Base-by-base conservation (phyloP, 257 asterid species). In the Nicotiana knightiana region DNA sequence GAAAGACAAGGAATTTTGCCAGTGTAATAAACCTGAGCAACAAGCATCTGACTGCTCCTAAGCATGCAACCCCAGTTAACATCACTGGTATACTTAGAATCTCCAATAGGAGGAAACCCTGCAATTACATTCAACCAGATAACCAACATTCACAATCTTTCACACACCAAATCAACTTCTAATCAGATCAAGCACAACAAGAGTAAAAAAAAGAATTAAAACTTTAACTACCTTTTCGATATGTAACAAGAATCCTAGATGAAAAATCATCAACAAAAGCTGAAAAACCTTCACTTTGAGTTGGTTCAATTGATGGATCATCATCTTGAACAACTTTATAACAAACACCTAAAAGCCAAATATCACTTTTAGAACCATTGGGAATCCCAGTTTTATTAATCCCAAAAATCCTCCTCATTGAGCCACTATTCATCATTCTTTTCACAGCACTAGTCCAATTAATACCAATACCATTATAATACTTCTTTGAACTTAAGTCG, bases 11-110 rank as follows among this genome's bases (percentile, higher is more conserved):
- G 24, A 21, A n/a, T 43, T 70, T 7, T 43, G 35, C 26, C 8
- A 59, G 35, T 21, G 57, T 35, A 21, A 37, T 28, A 62, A 89
- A 83, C 99, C 96, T 96, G 98, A 67, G 98, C 98, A 84, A 96
- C 94, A 88, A 96, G 99, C 99, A 96, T 96, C 90, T 96, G 99
- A 89, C 99, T 92, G 91, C 99, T 94, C 81, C 99, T 93, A 76
- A 94, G 91, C 99, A 96, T 96, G 86, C 99, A 96, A 32, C 99
- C 99, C 99, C 99, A 96, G 84, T 87, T 84, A 71, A 89, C 97
- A 80, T 96, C 99, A 83, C 98, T 94, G 28, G 85, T 85, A 86
- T 93, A 94, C 89, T 94, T 96, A 4, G 97, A 80, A 71, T 92
- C 98, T 81, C 89, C 95, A 68, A 96, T 93, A 35, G 93, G 90